Base-by-base conservation (phyloP, 345 rosid species). In the Orychophragmus violaceus region DNA sequence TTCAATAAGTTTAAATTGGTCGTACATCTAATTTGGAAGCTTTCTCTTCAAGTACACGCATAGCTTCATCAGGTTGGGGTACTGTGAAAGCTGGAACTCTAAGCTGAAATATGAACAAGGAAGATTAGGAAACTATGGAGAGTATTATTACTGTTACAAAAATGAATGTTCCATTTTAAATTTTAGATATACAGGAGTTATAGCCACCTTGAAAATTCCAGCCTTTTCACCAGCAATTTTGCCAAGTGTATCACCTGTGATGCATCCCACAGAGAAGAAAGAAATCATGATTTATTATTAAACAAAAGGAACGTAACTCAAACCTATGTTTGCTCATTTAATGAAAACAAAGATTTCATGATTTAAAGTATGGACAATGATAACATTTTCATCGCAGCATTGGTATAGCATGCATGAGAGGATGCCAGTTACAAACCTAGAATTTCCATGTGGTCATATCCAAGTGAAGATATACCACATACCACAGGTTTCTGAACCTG, bases 381-480 rank as follows among this genome's bases (percentile, higher is more conserved):
- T 37, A 51, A 41, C 10, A 8, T 12, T 59, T 49, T n/a, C n/a
- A 37, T 27, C 50, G 54, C 41, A 60, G 10, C 52, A 61, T 14
- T 39, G 18, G 61, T 52, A 70, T 52, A 48, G 4, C 5, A 33
- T 23, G 57, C 56, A 50, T 42, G 27, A 63, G 33, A 71, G 9
- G 72, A 76, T 59, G 36, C 27, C 17, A 49, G 18, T 60, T 53
- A 90, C 98, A 77, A 83, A 93, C 98, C 98, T 66, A 93, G 90
- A 79, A 93, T 93, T 79, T 93, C 98, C 98, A 88, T 93, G 83
- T 93, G 98, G 70, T 93, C 98, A 76, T 82, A 93, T 66, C 98
- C 98, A 33, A 93, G 96, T 55, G 98, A 90, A 64, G 95, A 54
- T 75, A 93, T 71, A 62, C 96, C 98, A 48, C 98, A 93, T 0